Evolutionary conservation across 768 basidiomycete genomes (phyloP).

Genomic region (Lactarius trivialis): DNA sequence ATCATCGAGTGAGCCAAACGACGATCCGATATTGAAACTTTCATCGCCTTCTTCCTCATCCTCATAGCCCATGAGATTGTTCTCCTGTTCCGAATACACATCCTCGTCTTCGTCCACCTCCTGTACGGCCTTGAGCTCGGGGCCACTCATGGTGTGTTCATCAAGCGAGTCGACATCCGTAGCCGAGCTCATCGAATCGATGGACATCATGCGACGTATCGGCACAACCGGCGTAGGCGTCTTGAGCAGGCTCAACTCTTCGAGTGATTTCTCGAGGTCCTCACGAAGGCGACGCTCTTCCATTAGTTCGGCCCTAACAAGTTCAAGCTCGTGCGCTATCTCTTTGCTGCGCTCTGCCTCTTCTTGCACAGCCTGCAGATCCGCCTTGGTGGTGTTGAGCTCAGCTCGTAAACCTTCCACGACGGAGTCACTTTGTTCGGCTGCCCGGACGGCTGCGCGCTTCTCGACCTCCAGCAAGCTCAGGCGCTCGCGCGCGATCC

Average conservation of each 20-base stretch:
- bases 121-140: constrained; percentile 44
- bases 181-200: constrained; percentile 57
- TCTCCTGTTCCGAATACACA: constrained; percentile 43
- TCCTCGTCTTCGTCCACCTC: constrained; percentile 44
- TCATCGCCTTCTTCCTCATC: constrained; percentile 69
- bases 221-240: constrained; percentile 42
- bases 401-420: constrained; percentile 26
- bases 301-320: constrained; percentile 30
- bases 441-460: constrained; percentile 42
- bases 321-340: constrained; percentile 24
- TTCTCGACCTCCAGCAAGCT: constrained; percentile 65
- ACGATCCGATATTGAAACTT: constrained; percentile 30
- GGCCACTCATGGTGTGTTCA: constrained; percentile 31
- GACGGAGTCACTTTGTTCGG: constrained; percentile 26
- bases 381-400: constrained; percentile 31
- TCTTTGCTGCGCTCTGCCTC: constrained; percentile 24
- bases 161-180: constrained; percentile 65
- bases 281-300: constrained; percentile 38
- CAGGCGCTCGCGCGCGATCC: constrained; percentile 72
- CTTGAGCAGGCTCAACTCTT: constrained; percentile 35
- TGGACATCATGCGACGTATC: constrained; percentile 48
- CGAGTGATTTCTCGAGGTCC: constrained; percentile 51
- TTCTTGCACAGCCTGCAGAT: constrained; percentile 34
- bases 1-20: constrained; percentile 28
- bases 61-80: constrained; percentile 60